Base-by-base conservation (phyloP, 2,329 filamentous ascomycete genomes). In the Myriosclerotinia duriaeana region DNA sequence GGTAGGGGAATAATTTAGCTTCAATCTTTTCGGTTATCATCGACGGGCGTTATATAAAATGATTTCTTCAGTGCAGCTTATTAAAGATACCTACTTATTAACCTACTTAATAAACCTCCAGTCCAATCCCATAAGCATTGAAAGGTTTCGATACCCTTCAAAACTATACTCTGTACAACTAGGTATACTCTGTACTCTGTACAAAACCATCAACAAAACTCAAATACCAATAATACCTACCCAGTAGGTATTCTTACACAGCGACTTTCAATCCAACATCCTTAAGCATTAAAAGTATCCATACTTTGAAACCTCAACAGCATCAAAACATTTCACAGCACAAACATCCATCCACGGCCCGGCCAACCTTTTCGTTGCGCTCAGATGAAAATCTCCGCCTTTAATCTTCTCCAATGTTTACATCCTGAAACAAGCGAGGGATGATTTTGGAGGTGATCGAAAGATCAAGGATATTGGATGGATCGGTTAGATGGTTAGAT, bases 371-470 rank as follows among this genome's bases (percentile, higher is more conserved):
- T 40, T 22, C 15, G 11, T 40, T 56, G 14, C 15, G n/a, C 4
- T 11, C 36, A 15, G 20, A 48, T 15, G 26, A 22, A 44, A 60
- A n/a, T 36, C 20, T 22, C 20, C 30, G 30, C 56, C 42, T 60
- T 22, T 60, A 48, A 36, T 60, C 42, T 38, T 60, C 42, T 50
- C 26, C 36, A 38, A 36, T 65, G 34, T 65, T 60, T 59, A 59
- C 36, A 59, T 60, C 30, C 22, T 65, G 46, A 60, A 65, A 60
- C 54, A 53, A 48, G 46, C 44, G 54, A 65, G 22, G 20, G 34
- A 26, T 50, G 5, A 48, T 60, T 30, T 14, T 60, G 44, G 44
- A 40, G 20, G 44, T 60, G 38, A 60, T 36, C 30, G 20, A 17
- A 17, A 50, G 26, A 38, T 50, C 44, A 48, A 50, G 44, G 58